Conservation (phyloP, 73 alveolate species). For the Paramecium pentaurelia region DNA sequence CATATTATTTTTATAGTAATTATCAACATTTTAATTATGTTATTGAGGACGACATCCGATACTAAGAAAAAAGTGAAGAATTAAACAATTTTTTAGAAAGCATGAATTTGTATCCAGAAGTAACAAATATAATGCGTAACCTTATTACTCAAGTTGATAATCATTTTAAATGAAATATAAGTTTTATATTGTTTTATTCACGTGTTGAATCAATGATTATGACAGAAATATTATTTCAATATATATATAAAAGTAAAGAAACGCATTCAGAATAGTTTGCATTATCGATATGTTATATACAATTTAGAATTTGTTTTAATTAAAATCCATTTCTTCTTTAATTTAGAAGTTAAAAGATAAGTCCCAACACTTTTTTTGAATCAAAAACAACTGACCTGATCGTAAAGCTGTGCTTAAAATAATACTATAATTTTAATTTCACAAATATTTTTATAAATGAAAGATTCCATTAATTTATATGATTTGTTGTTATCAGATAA, state of each 20-base stretch:
- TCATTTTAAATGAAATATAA: background rate
- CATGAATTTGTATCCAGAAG: background rate
- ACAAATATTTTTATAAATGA: background rate
- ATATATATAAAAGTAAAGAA: background rate
- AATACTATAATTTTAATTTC: background rate
- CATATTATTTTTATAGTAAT: background rate
- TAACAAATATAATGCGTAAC: background rate
- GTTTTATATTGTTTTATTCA: background rate
- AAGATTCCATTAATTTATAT: background rate
- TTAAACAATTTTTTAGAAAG: background rate
- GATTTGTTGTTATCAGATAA: background rate
- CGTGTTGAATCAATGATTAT: background rate
- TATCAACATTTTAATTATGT: background rate
- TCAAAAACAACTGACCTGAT: background rate
- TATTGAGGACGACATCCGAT: background rate
- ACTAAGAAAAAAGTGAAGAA: background rate
- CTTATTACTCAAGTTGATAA: background rate
- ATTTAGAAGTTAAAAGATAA: background rate
- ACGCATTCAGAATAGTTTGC: constrained; percentile 6
- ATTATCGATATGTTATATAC: background rate
- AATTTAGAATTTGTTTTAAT: background rate
- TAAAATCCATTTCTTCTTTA: background rate
- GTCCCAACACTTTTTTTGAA: background rate
- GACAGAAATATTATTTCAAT: background rate
- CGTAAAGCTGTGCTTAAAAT: background rate